phyloP scores from a whole-genome alignment of 257 asterid species.

The Ocimum tenuiflorum region DNA sequence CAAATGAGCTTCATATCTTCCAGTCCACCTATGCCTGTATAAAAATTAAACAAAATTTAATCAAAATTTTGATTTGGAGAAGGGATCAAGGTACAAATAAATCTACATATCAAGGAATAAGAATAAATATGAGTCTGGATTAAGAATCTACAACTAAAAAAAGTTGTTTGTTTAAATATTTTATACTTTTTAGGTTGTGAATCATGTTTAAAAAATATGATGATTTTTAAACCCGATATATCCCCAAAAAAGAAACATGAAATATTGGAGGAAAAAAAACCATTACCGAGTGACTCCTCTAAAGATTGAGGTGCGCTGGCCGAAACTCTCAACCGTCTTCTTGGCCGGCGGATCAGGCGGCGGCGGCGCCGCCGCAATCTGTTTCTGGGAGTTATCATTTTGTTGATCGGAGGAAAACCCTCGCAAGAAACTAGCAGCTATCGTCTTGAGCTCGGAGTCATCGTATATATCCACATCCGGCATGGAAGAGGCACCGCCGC shows the following conservation, averaged over 20 bases:
- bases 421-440: slow-evolving; percentile 51
- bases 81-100: no score
- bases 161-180: no score
- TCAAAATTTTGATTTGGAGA: background rate
- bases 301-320: slow-evolving; percentile 78
- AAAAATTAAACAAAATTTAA: background rate
- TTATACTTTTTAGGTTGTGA: no score
- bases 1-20: slow-evolving; percentile 81
- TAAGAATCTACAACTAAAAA: no score
- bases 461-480: slow-evolving; percentile 30
- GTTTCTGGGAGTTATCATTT: slow-evolving; percentile 18
- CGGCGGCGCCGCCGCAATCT: slow-evolving; percentile 24
- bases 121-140: no score
- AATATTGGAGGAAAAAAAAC: no score
- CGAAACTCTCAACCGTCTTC: slow-evolving; percentile 59
- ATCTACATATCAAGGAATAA: no score
- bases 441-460: slow-evolving; percentile 53
- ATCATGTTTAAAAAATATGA: no score
- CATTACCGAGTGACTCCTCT: slow-evolving; percentile 84
- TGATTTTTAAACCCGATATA: no score
- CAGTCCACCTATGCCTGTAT: slow-evolving; percentile 74
- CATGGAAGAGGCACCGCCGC: slow-evolving; percentile 20
- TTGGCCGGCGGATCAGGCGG: slow-evolving; percentile 38
- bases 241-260: no score
- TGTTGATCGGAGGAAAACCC: slow-evolving; percentile 35